A percentile compares a stretch with the other conserved stretches of the same genome.
Conservation (phyloP, 345 rosid genomes). For the Gossypium anomalum region DNA sequence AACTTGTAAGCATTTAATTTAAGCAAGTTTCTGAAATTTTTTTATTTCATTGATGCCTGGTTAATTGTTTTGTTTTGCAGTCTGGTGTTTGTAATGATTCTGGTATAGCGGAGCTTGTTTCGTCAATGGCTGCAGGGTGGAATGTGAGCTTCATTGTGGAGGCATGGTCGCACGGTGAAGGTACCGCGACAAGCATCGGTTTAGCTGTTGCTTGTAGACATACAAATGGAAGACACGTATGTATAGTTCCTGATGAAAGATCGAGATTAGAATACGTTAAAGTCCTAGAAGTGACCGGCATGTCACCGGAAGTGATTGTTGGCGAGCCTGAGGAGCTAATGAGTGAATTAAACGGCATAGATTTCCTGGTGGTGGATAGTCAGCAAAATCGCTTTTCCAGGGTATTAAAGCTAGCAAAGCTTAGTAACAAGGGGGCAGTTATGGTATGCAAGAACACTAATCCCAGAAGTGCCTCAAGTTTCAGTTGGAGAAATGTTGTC, state of each 20-base stretch:
- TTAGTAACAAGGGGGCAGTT: slow-evolving; percentile 70
- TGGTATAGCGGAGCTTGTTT: slow-evolving; percentile 78
- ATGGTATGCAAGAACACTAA: slow-evolving; percentile 72
- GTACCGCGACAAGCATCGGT: slow-evolving; percentile 59
- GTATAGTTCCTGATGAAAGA: slow-evolving; percentile 62
- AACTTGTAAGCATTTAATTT: slow-evolving; percentile 44
- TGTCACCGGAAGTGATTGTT: slow-evolving; percentile 48
- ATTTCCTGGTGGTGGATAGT: slow-evolving; percentile 81
- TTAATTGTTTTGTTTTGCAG: slow-evolving; percentile 25
- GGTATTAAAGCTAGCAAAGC: slow-evolving; percentile 46
- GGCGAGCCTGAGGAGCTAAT: slow-evolving; percentile 45
- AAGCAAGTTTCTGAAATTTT: not conserved
- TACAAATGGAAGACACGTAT: slow-evolving; percentile 69
- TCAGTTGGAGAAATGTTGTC: slow-evolving; percentile 57
- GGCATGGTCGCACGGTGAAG: slow-evolving; percentile 73
- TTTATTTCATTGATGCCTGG: not conserved
- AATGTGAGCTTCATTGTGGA: slow-evolving; percentile 69
- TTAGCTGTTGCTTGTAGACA: slow-evolving; percentile 63
- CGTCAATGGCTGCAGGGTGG: slow-evolving; percentile 99
- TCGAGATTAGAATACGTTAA: slow-evolving; percentile 50
- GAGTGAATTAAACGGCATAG: slow-evolving; percentile 49
- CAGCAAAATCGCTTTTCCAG: slow-evolving; percentile 44
- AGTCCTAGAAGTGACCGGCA: slow-evolving; percentile 37
- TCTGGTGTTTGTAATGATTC: slow-evolving; percentile 51
- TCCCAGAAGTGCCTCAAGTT: slow-evolving; percentile 32